These are phyloP conservation scores for Coemansia sp. DNA, from an alignment of 192 early-diverging fungal genomes.

Conservation along the genomic window DNA sequence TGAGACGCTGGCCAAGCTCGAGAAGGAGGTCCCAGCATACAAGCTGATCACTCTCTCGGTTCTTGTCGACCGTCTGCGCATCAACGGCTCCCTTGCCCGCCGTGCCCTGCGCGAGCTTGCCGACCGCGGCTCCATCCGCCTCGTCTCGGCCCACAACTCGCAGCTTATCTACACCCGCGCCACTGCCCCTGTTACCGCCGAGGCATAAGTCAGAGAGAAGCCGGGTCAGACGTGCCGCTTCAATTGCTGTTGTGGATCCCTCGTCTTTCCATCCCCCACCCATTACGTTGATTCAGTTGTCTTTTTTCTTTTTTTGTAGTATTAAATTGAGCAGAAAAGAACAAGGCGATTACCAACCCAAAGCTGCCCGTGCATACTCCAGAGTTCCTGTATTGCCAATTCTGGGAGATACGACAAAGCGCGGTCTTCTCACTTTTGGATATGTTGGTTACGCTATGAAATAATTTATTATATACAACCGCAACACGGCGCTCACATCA, in stretches of 20 bases:
- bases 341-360: not conserved
- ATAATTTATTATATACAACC: not conserved
- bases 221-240: too few species aligned
- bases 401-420: too few species aligned
- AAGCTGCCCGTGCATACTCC: not conserved
- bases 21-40: slow-evolving; percentile 99
- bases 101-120: slow-evolving; percentile 92
- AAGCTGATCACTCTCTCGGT: slow-evolving; percentile 98
- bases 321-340: not conserved
- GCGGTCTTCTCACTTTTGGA: too few species aligned
- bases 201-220: slow-evolving; percentile 26
- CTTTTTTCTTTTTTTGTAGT: slow-evolving; percentile 1
- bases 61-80: slow-evolving; percentile 95
- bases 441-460: too few species aligned
- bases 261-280: not conserved
- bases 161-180: slow-evolving; percentile 80
- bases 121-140: slow-evolving; percentile 87
- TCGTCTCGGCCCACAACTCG: slow-evolving; percentile 86
- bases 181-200: slow-evolving; percentile 37
- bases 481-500: not conserved
- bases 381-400: too few species aligned
- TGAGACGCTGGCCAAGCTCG: slow-evolving; percentile 95
- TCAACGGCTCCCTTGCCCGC: slow-evolving; percentile 97
- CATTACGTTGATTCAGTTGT: not conserved
- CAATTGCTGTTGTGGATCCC: not conserved